Evolutionary conservation across 2,329 filamentous ascomycete genomes (phyloP), one percentile per base, ranked within the genome.

Genomic region (Aureobasidium subglaciale): DNA sequence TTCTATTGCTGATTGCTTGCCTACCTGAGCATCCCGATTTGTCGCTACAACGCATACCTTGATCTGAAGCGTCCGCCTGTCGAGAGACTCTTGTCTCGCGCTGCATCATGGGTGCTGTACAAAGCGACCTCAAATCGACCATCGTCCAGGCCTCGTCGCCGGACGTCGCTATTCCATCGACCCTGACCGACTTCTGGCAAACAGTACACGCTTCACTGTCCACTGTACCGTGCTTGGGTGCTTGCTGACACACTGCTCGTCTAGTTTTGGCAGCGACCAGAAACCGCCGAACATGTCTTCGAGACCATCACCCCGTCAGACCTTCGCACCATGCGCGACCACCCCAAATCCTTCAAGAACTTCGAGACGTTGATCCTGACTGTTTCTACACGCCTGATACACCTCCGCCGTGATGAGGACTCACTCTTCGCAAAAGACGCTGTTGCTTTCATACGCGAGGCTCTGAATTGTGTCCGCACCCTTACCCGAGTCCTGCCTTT

Each of bases 211-310:
- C 42, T 16, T 22, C 18, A n/a, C 42, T 13, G n/a, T 18, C 11
- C 20, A 6, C 22, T 20, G 6, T 18, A 6, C 20, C 15, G 16
- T n/a, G 10, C 7, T 5, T 16, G 15, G 15, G 3, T 9, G 1
- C 5, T 16, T 48, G 30, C 53, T 56, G 40, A 56, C 53, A 13
- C 42, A 10, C 13, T 1, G 6, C 11, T 24, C 4, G 20, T 22
- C 35, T 60, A 96, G 88, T 97, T 97, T 75, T 97, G 92, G 91
- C 89, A 96, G 71, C 84, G 99, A 40, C 93, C 93, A 60, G 93
- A 97, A 72, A 91, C 90, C 13, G 84, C 89, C 52, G 93, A 97
- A 69, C 93, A 99, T 76, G 85, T 99, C 66, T 97, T 97, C 76
- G 95, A 90, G 68, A 68, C 67, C 11, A 59, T 62, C 30, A 63